Conservation (phyloP, 2,329 filamentous ascomycete species). For the Exophiala mesophila region DNA sequence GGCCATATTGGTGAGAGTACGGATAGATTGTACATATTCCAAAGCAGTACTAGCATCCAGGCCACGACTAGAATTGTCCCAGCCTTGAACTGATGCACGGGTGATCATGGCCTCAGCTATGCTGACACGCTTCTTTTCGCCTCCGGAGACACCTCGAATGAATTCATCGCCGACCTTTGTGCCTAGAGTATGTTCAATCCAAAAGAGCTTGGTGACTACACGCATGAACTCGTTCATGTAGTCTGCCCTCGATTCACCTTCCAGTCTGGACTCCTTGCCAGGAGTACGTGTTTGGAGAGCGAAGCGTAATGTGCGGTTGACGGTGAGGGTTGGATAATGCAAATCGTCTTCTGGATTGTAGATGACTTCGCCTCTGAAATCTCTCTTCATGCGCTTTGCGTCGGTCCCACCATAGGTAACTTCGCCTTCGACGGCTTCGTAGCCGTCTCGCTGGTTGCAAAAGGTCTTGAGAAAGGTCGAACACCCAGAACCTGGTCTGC, state of each 20-base stretch:
- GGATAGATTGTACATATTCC: conserved; percentile 65
- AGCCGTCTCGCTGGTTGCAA: conserved; percentile 59
- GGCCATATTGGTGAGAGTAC: conserved; percentile 60
- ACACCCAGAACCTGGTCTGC: conserved; percentile 64
- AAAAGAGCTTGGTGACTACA: conserved; percentile 66
- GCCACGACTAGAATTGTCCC: conserved; percentile 72
- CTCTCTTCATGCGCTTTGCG: conserved; percentile 47
- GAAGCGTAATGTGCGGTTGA: conserved; percentile 69
- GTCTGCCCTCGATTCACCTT: conserved; percentile 57
- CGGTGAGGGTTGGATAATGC: conserved; percentile 73
- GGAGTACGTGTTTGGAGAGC: conserved; percentile 66
- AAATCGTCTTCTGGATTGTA: conserved; percentile 76
- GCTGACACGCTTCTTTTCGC: conserved; percentile 68
- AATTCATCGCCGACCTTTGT: conserved; percentile 73
- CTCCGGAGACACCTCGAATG: conserved; percentile 65
- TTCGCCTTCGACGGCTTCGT: conserved; percentile 51
- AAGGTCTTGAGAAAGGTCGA: conserved; percentile 67
- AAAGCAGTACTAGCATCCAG: conserved; percentile 69
- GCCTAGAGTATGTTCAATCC: conserved; percentile 65
- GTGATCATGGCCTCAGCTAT: conserved; percentile 56
- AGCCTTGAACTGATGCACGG: conserved; percentile 61
- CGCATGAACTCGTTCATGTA: conserved; percentile 59
- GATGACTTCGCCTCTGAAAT: conserved; percentile 47
- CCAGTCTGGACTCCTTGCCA: conserved; percentile 54
- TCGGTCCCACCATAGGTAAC: conserved; percentile 54